Conservation (phyloP, 345 rosid species). For the Erucastrum elatum region DNA sequence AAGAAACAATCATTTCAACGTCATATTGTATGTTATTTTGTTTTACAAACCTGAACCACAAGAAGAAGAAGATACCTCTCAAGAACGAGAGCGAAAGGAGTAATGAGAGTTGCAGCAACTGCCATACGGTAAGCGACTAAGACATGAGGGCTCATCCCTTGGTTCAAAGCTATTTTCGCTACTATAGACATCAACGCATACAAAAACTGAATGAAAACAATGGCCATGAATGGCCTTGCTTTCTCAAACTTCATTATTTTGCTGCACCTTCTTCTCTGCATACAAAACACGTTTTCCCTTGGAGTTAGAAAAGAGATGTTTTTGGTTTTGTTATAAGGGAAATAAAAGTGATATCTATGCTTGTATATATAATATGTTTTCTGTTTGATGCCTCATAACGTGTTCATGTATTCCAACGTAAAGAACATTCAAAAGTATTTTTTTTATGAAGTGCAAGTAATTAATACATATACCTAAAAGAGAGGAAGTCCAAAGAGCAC, state of each 20-base stretch:
- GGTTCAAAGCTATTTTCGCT: slow-evolving; percentile 44
- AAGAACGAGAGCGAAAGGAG: slow-evolving; percentile 72
- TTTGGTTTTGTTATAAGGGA: slow-evolving; percentile 7
- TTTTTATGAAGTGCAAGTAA: slow-evolving; percentile 18
- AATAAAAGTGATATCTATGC: background rate
- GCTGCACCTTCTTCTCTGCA: slow-evolving; percentile 17
- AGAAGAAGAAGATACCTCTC: slow-evolving; percentile 48
- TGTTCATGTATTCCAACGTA: slow-evolving; percentile 23
- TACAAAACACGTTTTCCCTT: background rate
- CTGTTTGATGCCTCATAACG: slow-evolving; percentile 35
- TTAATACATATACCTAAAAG: slow-evolving; percentile 14
- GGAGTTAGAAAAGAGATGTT: background rate
- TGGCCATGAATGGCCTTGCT: slow-evolving; percentile 45
- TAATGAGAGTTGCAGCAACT: slow-evolving; percentile 54
- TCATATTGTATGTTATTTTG: background rate
- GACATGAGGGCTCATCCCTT: slow-evolving; percentile 53
- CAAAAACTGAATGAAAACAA: slow-evolving; percentile 43
- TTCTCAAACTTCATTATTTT: slow-evolving; percentile 23
- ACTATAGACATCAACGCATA: slow-evolving; percentile 46
- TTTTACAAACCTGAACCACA: background rate
- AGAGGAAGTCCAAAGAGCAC: background rate
- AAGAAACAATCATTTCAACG: background rate
- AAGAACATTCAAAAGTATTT: slow-evolving; percentile 6
- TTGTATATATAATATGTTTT: background rate
- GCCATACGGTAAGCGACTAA: slow-evolving; percentile 71